phyloP scores from a whole-genome alignment of 1,284 basidiomycete species.

The Ceratobasidium sp. region DNA sequence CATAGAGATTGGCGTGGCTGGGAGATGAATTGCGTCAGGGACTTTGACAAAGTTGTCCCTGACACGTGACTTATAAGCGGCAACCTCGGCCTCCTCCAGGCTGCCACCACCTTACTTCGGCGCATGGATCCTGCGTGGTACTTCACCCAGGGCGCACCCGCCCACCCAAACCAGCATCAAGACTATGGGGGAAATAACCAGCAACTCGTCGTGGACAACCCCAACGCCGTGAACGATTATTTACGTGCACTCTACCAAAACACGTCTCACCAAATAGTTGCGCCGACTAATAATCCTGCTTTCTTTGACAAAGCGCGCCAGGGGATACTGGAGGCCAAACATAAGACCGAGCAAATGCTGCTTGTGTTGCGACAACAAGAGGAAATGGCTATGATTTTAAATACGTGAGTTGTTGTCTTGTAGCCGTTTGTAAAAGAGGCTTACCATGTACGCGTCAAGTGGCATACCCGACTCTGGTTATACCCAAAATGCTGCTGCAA shows the following conservation, averaged over 20 bases:
- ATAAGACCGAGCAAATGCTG: slow-evolving; percentile 33
- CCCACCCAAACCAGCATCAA: slow-evolving; percentile 6
- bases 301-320: slow-evolving; percentile 20
- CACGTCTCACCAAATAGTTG: background rate
- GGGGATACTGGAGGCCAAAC: slow-evolving; percentile 15
- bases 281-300: slow-evolving; percentile 3
- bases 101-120: slow-evolving; percentile 3
- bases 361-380: slow-evolving; percentile 28
- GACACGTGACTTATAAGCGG: too few relatives aligned
- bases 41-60: background rate
- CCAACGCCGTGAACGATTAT: background rate
- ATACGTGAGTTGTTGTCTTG: background rate
- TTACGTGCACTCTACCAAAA: slow-evolving; percentile 11
- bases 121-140: slow-evolving; percentile 19
- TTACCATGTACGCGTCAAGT: background rate
- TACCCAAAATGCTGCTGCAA: background rate
- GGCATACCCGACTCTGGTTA: background rate
- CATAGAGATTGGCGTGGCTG: background rate
- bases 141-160: slow-evolving; percentile 4
- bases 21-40: background rate
- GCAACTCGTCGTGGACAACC: slow-evolving; percentile 6
- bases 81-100: background rate
- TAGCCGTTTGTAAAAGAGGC: background rate
- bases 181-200: background rate
- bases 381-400: background rate